Evolutionary conservation across 225 moss, liverwort and hornwort genomes (phyloP).

Genomic region (Takakia lepidozioides): DNA sequence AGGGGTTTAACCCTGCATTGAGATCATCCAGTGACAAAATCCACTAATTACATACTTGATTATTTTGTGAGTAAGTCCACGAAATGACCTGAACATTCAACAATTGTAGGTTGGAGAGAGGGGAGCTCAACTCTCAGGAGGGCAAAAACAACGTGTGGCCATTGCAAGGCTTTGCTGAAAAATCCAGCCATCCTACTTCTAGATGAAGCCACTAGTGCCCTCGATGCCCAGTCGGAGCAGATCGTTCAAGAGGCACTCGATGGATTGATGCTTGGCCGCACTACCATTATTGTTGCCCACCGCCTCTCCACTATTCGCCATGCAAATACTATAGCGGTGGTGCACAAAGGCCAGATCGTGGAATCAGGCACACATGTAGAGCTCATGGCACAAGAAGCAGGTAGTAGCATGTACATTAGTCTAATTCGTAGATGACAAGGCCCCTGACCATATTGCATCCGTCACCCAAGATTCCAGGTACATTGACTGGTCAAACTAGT

Average conservation of each 20-base stretch:
- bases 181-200: constrained; percentile 4
- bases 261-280: not conserved
- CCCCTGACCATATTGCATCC: too few species aligned
- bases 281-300: constrained; percentile 8
- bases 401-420: too few species aligned
- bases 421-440: too few species aligned
- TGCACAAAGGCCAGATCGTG: not conserved
- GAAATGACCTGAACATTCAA: too few species aligned
- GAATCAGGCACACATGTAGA: not conserved
- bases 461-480: too few species aligned
- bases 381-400: not conserved
- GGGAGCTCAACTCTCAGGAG: constrained; percentile 8
- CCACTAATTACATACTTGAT: too few species aligned
- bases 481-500: too few species aligned
- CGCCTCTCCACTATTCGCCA: constrained; percentile 3
- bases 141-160: constrained; percentile 8
- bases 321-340: constrained; percentile 4
- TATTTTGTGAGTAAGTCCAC: too few species aligned
- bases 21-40: too few species aligned
- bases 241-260: constrained; percentile 8
- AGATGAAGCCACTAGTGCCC: constrained; percentile 15
- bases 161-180: constrained; percentile 13
- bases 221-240: constrained; percentile 8
- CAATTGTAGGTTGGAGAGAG: too few species aligned
- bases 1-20: too few species aligned